Percentiles rank a stretch among this genome's conserved stretches.
These are phyloP conservation scores for Penicillium sclerotigenum DNA, from an alignment of 2,329 filamentous ascomycete species.

Conservation along the genomic window DNA sequence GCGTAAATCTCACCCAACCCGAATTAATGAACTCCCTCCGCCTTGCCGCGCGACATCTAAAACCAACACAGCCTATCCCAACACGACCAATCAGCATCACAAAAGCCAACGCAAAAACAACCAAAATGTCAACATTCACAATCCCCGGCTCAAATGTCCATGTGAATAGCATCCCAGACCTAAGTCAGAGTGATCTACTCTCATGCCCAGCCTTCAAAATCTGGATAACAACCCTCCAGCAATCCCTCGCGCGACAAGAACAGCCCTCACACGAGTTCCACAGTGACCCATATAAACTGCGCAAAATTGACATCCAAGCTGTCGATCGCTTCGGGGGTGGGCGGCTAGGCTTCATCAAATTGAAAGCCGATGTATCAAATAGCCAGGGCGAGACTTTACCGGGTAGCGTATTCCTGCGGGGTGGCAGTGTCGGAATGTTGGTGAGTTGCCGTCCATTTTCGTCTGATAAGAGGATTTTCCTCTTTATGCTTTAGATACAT, in stretches of 20 bases:
- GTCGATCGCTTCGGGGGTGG: conserved; percentile 52
- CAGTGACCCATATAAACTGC: conserved; percentile 50
- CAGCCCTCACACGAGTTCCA: conserved; percentile 51
- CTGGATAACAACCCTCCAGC: conserved; percentile 52
- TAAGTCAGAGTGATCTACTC: conserved; percentile 46
- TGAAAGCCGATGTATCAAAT: conserved; percentile 54
- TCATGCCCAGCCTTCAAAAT: conserved; percentile 54
- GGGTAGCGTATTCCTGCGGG: conserved; percentile 56
- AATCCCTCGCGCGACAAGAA: conserved; percentile 49
- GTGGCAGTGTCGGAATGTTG: conserved; percentile 58
- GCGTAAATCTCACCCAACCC: not conserved
- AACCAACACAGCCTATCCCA: not conserved
- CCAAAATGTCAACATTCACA: conserved; percentile 44
- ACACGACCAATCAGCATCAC: not conserved
- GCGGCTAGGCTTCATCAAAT: conserved; percentile 56
- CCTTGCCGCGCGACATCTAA: conserved; percentile 2
- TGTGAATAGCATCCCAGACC: conserved; percentile 44
- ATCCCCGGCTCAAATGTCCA: conserved; percentile 36
- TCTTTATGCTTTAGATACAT: not conserved
- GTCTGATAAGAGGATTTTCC: not conserved
- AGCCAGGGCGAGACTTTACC: conserved; percentile 51
- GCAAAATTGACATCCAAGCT: conserved; percentile 53
- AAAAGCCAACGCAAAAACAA: not conserved
- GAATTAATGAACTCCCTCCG: conserved; percentile 3
- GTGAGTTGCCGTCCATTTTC: conserved; percentile 33